Evolutionary conservation across 352 stramenopile species (phyloP), one percentile per base, ranked within the genome.

Genomic region (Phytopythium ostracodes): DNA sequence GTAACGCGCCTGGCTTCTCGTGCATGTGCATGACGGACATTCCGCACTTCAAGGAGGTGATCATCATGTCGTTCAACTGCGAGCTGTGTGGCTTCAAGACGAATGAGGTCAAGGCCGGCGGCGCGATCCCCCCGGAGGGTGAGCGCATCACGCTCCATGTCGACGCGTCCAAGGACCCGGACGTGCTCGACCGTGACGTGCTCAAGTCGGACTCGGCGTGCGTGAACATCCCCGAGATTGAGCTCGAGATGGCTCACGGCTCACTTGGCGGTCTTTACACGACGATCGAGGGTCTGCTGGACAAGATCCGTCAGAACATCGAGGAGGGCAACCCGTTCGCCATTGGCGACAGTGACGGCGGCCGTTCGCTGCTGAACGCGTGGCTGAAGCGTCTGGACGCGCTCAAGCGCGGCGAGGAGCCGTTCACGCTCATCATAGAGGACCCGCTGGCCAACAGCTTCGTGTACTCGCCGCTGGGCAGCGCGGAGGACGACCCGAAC

Each of bases 1-100:
- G 94, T 65, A 66, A 72, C 42, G 65, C 67, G 24, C 68, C 75
- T 11, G 79, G 84, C 17, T 73, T 89, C 59, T 95, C 87, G 24
- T 80, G 79, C 44, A 98, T 97, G 81, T 98, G 90, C 66, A 76
- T 97, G 50, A 96, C 88, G n/a, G 76, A 97, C 67, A 97, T 98
- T 68, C 94, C 94, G 35, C 92, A 97, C 67, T 98, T 98, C 72
- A 97, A 98, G 71, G 77, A 89, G 63, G 74, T 97, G 22, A 96
- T 98, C 66, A 93, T 98, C 63, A 98, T 98, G 91, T 81, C 77
- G 47, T 91, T 97, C 61, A 73, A 90, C 57, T 98, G 94, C 69
- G 88, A 96, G 50, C 44, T 73, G 15, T 98, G 94, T 73, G 94
- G 94, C n/a, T 98, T 92, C 65, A 86, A 82, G 62, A 94, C 81